phyloP scores from a whole-genome alignment of 331 rosid genomes.

The Malus hybrid region DNA sequence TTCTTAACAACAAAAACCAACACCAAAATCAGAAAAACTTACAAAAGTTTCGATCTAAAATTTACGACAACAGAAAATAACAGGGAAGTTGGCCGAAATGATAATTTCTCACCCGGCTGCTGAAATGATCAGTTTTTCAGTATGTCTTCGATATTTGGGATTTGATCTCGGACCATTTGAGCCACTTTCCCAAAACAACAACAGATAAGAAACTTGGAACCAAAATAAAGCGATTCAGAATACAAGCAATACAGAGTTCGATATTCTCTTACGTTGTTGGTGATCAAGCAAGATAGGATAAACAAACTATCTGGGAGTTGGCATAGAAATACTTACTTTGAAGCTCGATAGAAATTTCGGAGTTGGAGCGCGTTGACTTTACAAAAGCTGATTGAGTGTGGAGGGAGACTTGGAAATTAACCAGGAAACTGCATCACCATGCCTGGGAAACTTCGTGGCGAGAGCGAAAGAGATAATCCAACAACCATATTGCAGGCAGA shows the following conservation, averaged over 20 bases:
- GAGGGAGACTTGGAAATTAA: no score
- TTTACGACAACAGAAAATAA: no score
- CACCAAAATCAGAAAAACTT: background rate
- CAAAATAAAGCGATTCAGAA: background rate
- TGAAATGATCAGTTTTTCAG: no score
- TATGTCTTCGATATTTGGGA: background rate
- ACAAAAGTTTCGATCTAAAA: background rate
- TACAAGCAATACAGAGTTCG: background rate
- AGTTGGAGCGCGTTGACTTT: background rate
- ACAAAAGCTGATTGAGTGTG: background rate
- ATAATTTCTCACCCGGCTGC: no score
- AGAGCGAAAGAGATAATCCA: no score
- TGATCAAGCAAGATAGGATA: background rate
- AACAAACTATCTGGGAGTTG: background rate
- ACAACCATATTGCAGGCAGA: no score
- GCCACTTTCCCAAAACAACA: no score
- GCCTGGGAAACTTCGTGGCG: no score
- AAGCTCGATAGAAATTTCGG: background rate
- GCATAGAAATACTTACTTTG: background rate
- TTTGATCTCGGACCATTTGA: background rate
- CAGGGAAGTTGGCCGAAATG: no score
- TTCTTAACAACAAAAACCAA: background rate
- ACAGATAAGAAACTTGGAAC: background rate
- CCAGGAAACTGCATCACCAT: no score
- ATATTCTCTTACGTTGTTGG: background rate